These are phyloP conservation scores for Coemansia sp. DNA, from an alignment of 192 early-diverging fungal genomes.

Conservation along the genomic window DNA sequence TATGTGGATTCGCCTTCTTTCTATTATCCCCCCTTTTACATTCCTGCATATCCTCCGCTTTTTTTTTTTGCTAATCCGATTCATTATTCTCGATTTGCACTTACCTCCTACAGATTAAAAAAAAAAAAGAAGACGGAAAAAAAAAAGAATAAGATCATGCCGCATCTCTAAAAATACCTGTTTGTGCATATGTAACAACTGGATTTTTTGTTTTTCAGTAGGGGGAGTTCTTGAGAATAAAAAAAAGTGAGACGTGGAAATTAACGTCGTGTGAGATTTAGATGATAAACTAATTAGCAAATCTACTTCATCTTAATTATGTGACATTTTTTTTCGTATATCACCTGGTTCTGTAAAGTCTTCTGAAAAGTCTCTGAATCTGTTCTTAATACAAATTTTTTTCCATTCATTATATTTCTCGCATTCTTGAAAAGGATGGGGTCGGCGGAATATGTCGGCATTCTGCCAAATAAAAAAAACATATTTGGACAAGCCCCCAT, in stretches of 20 bases:
- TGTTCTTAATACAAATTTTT: conserved; percentile 12
- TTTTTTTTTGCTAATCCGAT: not conserved
- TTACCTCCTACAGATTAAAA: not conserved
- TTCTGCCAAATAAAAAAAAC: not conserved
- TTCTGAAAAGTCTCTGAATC: not conserved
- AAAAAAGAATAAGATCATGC: not conserved
- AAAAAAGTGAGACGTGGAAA: not conserved
- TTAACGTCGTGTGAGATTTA: not conserved
- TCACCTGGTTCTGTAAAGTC: not conserved
- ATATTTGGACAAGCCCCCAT: not conserved
- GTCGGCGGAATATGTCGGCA: not conserved
- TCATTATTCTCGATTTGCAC: not conserved
- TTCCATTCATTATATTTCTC: not conserved
- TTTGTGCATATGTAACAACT: not conserved
- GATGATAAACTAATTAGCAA: not conserved
- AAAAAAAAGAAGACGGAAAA: too few relatives aligned
- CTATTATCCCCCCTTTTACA: not conserved
- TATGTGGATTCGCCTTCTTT: not conserved
- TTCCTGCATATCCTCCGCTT: not conserved
- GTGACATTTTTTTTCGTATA: not conserved
- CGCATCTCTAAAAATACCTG: not conserved
- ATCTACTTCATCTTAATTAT: not conserved
- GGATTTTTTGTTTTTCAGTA: not conserved
- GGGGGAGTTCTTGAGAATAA: not conserved
- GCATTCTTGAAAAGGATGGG: not conserved